Base-by-base conservation (phyloP, 1,139 yeast genomes). In the Hemisphaericaspora lyxosophila region DNA sequence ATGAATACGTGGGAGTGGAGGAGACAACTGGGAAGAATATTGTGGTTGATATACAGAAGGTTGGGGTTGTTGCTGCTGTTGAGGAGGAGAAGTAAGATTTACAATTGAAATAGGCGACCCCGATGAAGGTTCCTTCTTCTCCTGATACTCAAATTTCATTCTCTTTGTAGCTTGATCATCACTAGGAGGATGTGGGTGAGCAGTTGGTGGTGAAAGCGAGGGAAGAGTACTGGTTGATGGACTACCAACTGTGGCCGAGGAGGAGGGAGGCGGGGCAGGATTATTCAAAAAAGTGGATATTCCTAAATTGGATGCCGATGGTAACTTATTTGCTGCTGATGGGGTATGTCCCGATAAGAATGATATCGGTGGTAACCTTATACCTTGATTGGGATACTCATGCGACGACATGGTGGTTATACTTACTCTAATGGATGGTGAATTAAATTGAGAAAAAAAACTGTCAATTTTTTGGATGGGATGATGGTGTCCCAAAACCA, bases 281-380 rank as follows among this genome's bases (percentile, higher is more conserved):
- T 33, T 36, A 31, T 39, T 39, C 22, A 39, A 37, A 28, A 33
- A 39, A 22, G 16, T 33, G 6, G 36, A 25, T 14, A 39, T 39
- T 5, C 42, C 38, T 11, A 36, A 20, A 17, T 20, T 33, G 12
- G 42, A 27, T 5, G 42, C 29, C 7, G 38, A 23, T 8, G 42
- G 27, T 15, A 39, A 19, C 22, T 35, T 39, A 18, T 14, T 25
- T 16, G 16, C 5, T 15, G 15, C 7, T 3, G 15, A 8, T 14
- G 8, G 12, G n/a, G 13, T n/a, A 6, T 26, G 14, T 14, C 27
- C 31, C 3, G 40, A 35, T 30, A 39, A 33, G 30, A 39, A 39
- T 7, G 40, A 36, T 17, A 39, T 39, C 15, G 42, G 42, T 7
- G 42, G 42, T 20, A 39, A 39, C 34, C 40, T 36, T 30, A 39